Evolutionary conservation across 1,284 basidiomycete species (phyloP), one percentile per base, ranked within the genome.

Genomic region (Tilletia walkeri): DNA sequence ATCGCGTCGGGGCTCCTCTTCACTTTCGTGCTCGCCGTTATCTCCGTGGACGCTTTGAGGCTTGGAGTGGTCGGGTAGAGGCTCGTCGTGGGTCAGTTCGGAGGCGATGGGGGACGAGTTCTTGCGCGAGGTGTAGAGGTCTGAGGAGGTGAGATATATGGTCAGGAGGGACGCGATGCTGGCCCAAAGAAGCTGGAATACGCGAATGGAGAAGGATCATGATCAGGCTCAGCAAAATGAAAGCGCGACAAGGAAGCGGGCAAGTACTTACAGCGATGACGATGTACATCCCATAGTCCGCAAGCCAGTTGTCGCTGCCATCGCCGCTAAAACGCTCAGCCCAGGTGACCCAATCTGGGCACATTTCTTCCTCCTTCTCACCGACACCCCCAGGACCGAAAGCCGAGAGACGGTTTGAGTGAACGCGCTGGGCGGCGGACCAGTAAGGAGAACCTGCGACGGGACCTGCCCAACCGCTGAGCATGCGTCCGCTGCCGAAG

Each of bases 321-420:
- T 41, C 41, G 1, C 69, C 48, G 50, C 73, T 69, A 18, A 80
- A 66, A 10, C 69, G 67, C 47, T 80, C 78, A 20, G 68, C 59
- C 94, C 94, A 96, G 2, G 88, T 86, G 61, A 87, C 85, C 93
- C 94, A 95, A 41, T 88, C 86, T 18, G 86, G 76, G 80, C 94
- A 94, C n/a, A 79, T 72, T 36, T 87, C 73, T 12, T 47, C 53
- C 20, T 48, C 20, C 14, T 69, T 71, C 20, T 75, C 77, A 14
- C n/a, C 16, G 4, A 34, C 20, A 12, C 24, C 54, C n/a, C 20
- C n/a, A 14, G 16, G 49, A n/a, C 70, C 73, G 66, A 75, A 20
- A 10, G 69, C 67, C 1, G 69, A 65, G 20, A 72, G 36, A 30
- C 54, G 54, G 18, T 38, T 65, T 38, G 59, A 66, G 63, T 63